Evolutionary conservation across 768 basidiomycete species (phyloP), one percentile per base, ranked within the genome.

Genomic region (Hypholoma sublateritium): DNA sequence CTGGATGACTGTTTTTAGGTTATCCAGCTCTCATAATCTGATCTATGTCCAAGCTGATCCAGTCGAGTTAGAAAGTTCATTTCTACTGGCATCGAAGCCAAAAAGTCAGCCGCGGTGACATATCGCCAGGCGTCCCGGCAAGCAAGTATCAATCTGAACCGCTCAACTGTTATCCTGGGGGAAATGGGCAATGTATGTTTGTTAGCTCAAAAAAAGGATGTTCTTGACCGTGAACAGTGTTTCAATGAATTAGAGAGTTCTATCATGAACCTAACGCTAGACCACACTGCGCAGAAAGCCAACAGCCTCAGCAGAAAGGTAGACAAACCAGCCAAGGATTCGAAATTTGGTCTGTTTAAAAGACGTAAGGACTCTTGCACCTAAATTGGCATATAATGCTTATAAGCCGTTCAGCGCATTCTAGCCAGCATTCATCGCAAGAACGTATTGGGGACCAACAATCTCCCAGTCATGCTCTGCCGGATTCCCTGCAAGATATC

Each of bases 1-100:
- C 47, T 93, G 91, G 91, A 88, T 89, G 82, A 60, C 74, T 22
- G 85, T 87, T 24, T 82, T 92, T 66, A 85, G 91, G 90, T 88
- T 62, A 70, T 37, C 21, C 56, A 41, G 54, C 32, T 32, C 35
- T 55, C 54, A 28, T 49, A 55, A 52, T 42, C 39, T 34, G 17
- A 28, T 16, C 17, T 42, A 41, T 21, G 43, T 19, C 47, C 54
- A 62, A 57, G 65, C 62, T 47, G 45, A 70, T 49, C 19, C 43
- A 41, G 47, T 58, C 41, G 46, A 24, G n/a, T 47, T 65, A 92
- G 90, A 70, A 85, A 80, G 65, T 89, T 89, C 62, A 81, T 86
- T 60, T 76, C 79, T n/a, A 64, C 73, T 35, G 79, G 75, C 13
- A 58, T 72, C n/a, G 80, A 81, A 59, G 70, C 75, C 11, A 77